Base-by-base conservation (phyloP, 164 flowering plant species). In the Aristolochia fimbriata region DNA sequence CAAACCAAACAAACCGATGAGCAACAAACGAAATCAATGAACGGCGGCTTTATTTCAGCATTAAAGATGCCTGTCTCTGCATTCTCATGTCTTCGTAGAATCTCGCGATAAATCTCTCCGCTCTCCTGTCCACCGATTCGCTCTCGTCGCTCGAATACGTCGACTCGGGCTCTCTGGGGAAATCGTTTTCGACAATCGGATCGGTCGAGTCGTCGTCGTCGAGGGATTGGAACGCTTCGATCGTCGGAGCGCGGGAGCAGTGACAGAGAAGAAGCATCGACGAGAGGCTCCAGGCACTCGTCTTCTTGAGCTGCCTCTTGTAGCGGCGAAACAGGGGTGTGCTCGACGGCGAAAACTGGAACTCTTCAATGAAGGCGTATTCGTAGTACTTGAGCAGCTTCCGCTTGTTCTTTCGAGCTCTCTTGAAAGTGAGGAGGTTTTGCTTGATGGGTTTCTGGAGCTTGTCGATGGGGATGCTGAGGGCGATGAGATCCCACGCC, bases 61-160 rank as follows among this genome's bases (percentile, higher is more conserved):
- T 15, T 46, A 77, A 65, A 60, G n/a, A n/a, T n/a, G 78, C 75
- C 47, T 71, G 73, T 58, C 75, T 76, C 72, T 85, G 80, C 68
- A 76, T 55, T 69, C 78, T 81, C 69, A 82, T 84, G 33, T 82
- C 78, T 50, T 68, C 72, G 52, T 83, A 88, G 58, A 88, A 84
- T 59, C 71, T 81, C 48, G 68, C 64, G 47, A 85, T 88, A 68
- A 85, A 86, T 68, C 50, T 73, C 83, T 86, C 87, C 9, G 96
- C 96, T 59, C 76, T 79, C 69, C 64, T 63, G 71, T 86, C 88
- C 58, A 86, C 76, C 0, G 82, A 86, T 46, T 78, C 85, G 15
- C 64, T 74, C 1, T 70, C 80, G 22, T 69, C 75, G 12, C 60
- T 73, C 3, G 61, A 57, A 16, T 19, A 65, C 56, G 71, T 15